Conservation (phyloP, 305 asterid genomes). For the Plantago rigida region DNA sequence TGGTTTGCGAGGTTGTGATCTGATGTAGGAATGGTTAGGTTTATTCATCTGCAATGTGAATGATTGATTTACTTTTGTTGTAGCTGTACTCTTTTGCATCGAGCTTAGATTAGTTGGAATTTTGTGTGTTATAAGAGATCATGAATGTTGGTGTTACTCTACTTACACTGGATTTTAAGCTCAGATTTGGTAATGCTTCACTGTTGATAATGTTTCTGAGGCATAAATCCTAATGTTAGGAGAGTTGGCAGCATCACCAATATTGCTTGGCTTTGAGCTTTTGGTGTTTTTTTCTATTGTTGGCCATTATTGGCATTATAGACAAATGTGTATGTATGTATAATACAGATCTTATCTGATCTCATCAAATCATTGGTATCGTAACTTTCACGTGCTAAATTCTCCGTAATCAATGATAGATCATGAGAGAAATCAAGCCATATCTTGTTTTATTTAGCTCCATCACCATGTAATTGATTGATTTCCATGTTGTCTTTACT, state of each 20-base stretch:
- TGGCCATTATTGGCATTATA: no score
- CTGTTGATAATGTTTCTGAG: not conserved
- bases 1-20: not conserved
- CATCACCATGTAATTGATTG: not conserved
- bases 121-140: not conserved
- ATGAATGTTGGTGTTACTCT: not conserved
- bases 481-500: not conserved
- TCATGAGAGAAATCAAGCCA: not conserved
- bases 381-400: not conserved
- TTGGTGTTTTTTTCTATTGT: not conserved
- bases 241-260: not conserved
- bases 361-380: no score
- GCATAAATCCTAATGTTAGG: not conserved
- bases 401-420: not conserved
- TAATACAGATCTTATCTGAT: no score
- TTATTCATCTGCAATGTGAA: not conserved
- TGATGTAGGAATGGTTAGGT: not conserved
- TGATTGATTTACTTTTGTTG: not conserved
- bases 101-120: not conserved
- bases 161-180: not conserved
- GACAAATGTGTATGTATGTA: no score
- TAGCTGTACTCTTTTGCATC: no score
- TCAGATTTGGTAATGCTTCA: not conserved
- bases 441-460: not conserved
- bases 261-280: not conserved